A percentile compares a stretch with the other conserved stretches of the same genome.
These are phyloP conservation scores for Heterobasidion parviporum DNA, from an alignment of 1,284 basidiomycete species.

Conservation along the genomic window DNA sequence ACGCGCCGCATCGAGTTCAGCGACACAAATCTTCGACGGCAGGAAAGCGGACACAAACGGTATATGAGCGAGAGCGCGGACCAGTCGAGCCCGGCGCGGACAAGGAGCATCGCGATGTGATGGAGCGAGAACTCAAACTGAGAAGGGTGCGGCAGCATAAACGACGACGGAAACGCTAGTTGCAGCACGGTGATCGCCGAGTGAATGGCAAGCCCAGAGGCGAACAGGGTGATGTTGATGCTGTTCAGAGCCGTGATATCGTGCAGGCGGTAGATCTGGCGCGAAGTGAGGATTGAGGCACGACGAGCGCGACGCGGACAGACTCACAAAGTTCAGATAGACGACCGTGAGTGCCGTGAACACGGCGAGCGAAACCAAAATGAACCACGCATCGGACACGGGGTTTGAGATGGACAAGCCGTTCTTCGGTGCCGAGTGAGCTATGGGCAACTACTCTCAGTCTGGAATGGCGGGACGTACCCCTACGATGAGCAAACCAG, in stretches of 20 bases:
- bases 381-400: neutral
- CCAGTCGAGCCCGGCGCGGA: conserved; percentile 8
- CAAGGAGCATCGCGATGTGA: neutral
- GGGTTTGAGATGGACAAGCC: neutral
- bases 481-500: conserved; percentile 7
- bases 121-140: conserved; percentile 1
- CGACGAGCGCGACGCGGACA: neutral
- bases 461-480: neutral
- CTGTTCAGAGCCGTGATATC: neutral
- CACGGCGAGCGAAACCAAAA: conserved; percentile 6
- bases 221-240: conserved; percentile 10
- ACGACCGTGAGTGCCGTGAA: conserved; percentile 6
- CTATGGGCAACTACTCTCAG: neutral
- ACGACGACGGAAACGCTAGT: neutral
- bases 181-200: neutral
- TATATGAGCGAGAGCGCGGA: conserved; percentile 11
- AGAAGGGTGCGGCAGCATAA: conserved; percentile 1
- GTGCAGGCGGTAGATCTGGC: conserved; percentile 8
- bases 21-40: neutral
- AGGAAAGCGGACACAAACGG: conserved; percentile 9
- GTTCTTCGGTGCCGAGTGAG: neutral
- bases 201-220: conserved; percentile 9
- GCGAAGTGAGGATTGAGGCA: no score
- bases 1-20: neutral
- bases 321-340: conserved; percentile 3